Evolutionary conservation across 768 basidiomycete species (phyloP).

Genomic region (Terana coerulea): DNA sequence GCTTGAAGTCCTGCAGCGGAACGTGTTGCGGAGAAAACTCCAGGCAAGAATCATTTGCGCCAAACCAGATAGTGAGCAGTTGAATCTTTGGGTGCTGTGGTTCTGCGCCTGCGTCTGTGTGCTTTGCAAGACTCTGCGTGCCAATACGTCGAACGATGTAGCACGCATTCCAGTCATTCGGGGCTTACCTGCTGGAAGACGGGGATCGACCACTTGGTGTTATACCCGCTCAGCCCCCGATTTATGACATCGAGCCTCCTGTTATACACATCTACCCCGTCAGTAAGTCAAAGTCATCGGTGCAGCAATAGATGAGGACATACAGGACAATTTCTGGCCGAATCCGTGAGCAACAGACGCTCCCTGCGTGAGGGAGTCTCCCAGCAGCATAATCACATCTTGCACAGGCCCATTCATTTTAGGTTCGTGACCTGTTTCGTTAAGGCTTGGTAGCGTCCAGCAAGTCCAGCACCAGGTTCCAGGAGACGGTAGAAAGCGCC

Average conservation of each 20-base stretch:
- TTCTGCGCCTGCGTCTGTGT: conserved; percentile 34
- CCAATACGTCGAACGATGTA: not conserved
- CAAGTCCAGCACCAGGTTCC: too few relatives aligned
- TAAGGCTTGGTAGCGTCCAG: too few relatives aligned
- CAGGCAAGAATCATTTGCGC: conserved; percentile 82
- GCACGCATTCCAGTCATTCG: not conserved
- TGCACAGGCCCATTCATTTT: conserved; percentile 61
- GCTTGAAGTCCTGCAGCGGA: conserved; percentile 57
- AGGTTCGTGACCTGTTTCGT: not conserved
- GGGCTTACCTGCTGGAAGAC: conserved; percentile 68
- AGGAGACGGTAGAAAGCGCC: too few relatives aligned
- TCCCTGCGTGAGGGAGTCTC: conserved; percentile 78
- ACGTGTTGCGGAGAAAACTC: conserved; percentile 70
- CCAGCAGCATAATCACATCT: conserved; percentile 71
- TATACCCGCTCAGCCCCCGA: conserved; percentile 82
- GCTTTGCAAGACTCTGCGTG: conserved; percentile 53
- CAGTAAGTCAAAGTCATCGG: not conserved
- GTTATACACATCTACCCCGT: conserved; percentile 61
- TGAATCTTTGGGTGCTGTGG: conserved; percentile 53
- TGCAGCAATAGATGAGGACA: conserved; percentile 22
- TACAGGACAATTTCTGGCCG: conserved; percentile 64
- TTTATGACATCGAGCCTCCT: conserved; percentile 85
- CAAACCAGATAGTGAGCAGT: conserved; percentile 86
- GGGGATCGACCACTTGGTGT: conserved; percentile 81
- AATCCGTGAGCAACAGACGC: conserved; percentile 61